phyloP scores from a whole-genome alignment of 331 rosid genomes.

The Quercus phellos region DNA sequence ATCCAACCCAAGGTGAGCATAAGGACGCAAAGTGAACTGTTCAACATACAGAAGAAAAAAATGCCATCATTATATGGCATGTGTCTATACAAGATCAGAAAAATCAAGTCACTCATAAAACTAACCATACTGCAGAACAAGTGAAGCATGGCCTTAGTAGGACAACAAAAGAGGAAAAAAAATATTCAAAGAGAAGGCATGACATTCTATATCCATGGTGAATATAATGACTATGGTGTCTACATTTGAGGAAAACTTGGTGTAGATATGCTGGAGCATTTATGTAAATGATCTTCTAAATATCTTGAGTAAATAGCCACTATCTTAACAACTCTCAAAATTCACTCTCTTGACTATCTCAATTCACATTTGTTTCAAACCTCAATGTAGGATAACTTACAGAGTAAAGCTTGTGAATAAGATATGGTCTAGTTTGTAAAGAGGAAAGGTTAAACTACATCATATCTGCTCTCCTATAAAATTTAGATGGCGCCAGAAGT shows the following conservation, averaged over 20 bases:
- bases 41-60: conserved; percentile 15
- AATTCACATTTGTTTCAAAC: not conserved
- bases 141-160: not conserved
- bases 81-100: not conserved
- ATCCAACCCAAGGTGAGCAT: conserved; percentile 71
- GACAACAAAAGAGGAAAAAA: not conserved
- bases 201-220: not conserved
- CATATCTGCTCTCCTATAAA: not conserved
- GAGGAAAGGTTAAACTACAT: not conserved
- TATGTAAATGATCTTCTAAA: not conserved
- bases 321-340: not conserved
- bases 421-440: not conserved
- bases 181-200: not conserved
- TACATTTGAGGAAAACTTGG: not conserved
- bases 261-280: not conserved
- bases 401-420: not conserved
- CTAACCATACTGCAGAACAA: not conserved
- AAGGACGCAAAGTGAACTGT: conserved; percentile 89
- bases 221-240: not conserved
- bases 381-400: not conserved
- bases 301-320: not conserved
- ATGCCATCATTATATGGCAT: conserved; percentile 8
- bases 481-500: conserved; percentile 1
- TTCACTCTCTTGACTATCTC: not conserved
- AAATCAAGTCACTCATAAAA: not conserved